Evolutionary conservation across 306 rosid species (phyloP), one percentile per base, ranked within the genome.

Genomic region (Pyrus bretschneideri): DNA sequence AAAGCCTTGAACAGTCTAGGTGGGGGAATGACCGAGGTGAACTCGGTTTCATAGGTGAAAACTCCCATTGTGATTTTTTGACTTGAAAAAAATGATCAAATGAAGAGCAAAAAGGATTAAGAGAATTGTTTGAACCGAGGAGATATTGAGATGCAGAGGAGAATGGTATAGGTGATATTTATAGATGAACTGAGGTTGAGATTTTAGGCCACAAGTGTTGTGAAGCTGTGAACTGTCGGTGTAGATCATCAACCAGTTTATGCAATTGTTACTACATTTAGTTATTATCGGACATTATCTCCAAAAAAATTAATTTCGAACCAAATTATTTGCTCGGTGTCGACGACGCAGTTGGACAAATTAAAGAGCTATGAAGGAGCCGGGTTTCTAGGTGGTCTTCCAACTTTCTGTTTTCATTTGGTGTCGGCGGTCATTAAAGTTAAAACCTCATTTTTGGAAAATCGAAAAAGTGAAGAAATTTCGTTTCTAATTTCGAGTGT

Each of bases 1-100:
- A 86, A 65, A n/a, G 86, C 90, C 79, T 81, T 84, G 80, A 78
- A 89, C 44, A 84, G 30, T 30, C 3, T 89, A 2, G 31, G 76
- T 42, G 89, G 77, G 1, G 89, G 49, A n/a, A 86, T 38, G 12
- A 65, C 45, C 0, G 87, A 67, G 38, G 42, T 66, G 30, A 23
- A 27, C 49, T 86, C 86, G 6, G 46, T 38, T 62, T 84, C 86
- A 22, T 72, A 73, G 6, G 74, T 78, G 82, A 69, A 76, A 13
- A 85, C 80, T 33, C 87, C 88, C 91, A 87, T 87, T 40, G 30
- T 61, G 70, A 12, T 9, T 2, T 29, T 6, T 46, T 59, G 25
- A 58, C 10, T 62, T 12, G 27, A 62, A 22, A 75, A 75, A 75
- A 21, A 9, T 75, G 23, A 64, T 75, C 23, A 8, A 35, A 51